Base-by-base conservation (phyloP, 805 yeast species). In the Priceomyces castillae region DNA sequence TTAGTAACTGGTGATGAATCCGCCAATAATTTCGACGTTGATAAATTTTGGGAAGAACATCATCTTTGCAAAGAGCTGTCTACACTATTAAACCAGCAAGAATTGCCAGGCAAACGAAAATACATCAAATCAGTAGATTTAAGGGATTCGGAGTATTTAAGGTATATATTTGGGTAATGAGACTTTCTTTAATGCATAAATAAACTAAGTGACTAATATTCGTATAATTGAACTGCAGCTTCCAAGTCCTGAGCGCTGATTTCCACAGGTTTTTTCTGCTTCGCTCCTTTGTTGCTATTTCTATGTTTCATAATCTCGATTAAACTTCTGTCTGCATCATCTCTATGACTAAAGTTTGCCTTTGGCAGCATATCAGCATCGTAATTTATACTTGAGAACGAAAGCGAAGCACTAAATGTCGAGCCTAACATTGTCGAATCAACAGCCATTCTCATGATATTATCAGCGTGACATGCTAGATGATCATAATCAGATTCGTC, bases 341-440 rank as follows among this genome's bases (percentile, higher is more conserved):
- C 54, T 16, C 54, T 54, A 14, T 47, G 46, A 34, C 47, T 46
- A 15, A 48, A 37, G 14, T 57, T 55, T 22, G 38, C 16, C 38
- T 19, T 18, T 22, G 9, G 25, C 9, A 22, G 25, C 16, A 35
- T 15, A 26, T 41, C 44, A 3, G 14, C 15, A 12, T 44, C 48
- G 19, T 43, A 39, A 42, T 50, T 45, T 44, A 50, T 49, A 38
- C 52, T 47, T 28, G 47, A 35, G 23, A 40, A 61, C 22, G 71
- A 65, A 37, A 67, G 63, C 11, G 71, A 62, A 19, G 62, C 59
- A 43, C 65, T 64, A 38, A 62, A 67, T 6, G 71, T 64, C 1
- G 74, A 68, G 1, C 73, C 73, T 40, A 70, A 56, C 71, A 71
- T 65, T 2, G 76, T 71, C 20, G 76, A 65, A 46, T 71, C 76